A percentile compares a stretch with the other conserved stretches of the same genome.
Conservation (phyloP, 768 basidiomycete genomes). For the Russula earlei region DNA sequence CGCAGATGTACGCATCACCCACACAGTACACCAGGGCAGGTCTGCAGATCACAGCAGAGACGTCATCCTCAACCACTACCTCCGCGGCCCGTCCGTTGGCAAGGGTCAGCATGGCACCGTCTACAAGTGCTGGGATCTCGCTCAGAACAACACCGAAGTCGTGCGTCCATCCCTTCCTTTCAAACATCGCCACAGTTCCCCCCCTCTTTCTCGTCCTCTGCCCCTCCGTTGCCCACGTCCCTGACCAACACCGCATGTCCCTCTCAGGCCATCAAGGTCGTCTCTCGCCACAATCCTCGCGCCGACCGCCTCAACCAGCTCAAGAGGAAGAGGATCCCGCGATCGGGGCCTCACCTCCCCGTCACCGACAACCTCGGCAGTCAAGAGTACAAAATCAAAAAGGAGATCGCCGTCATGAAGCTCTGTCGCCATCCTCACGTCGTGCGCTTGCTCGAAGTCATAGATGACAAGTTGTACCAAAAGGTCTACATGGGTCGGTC, state of each 20-base stretch:
- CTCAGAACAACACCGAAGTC: constrained; percentile 30
- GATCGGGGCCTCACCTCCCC: constrained; percentile 39
- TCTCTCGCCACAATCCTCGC: constrained; percentile 62
- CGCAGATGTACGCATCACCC: constrained; percentile 18
- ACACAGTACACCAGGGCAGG: constrained; percentile 26
- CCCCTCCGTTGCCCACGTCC: background rate
- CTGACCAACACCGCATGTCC: background rate
- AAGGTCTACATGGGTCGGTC: constrained; percentile 90
- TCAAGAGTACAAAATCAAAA: constrained; percentile 75
- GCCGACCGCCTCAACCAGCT: constrained; percentile 49
- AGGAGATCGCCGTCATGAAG: constrained; percentile 99
- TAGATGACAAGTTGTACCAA: constrained; percentile 81
- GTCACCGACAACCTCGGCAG: constrained; percentile 62
- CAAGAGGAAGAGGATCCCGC: constrained; percentile 33
- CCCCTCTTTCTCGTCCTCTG: too few relatives aligned
- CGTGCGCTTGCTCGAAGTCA: constrained; percentile 85
- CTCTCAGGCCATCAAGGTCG: constrained; percentile 67
- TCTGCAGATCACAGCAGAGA: constrained; percentile 29
- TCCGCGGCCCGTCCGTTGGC: constrained; percentile 66
- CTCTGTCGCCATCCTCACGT: constrained; percentile 86
- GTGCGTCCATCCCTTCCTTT: constrained; percentile 35
- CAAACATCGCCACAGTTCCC: too few relatives aligned
- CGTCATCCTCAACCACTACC: constrained; percentile 76
- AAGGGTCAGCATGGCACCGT: constrained; percentile 89
- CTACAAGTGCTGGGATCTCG: constrained; percentile 55